Evolutionary conservation across 208 protist species (phyloP).

Genomic region (Acanthamoeba culbertsoni): DNA sequence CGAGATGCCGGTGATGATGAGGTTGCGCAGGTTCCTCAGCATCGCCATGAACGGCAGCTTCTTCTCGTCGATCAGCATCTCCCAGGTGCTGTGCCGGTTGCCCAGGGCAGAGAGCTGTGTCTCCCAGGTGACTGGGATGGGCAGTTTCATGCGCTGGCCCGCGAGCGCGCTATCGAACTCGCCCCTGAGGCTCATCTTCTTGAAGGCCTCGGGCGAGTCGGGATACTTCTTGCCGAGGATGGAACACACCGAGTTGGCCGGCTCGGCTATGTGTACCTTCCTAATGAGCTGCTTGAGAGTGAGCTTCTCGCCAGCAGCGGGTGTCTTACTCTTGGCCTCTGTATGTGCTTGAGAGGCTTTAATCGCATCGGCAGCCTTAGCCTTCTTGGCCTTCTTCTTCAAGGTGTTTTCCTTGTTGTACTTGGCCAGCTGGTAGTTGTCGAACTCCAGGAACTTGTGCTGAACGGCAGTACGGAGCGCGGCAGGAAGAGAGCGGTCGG

Average conservation of each 20-base stretch:
- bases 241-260: slow-evolving; percentile 87
- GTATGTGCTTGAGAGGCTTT: not conserved
- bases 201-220: slow-evolving; percentile 83
- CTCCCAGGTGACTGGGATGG: slow-evolving; percentile 92
- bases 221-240: slow-evolving; percentile 94
- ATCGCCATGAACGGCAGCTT: slow-evolving; percentile 94
- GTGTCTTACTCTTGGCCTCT: no score
- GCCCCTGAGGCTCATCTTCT: slow-evolving; percentile 67
- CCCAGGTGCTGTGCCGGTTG: slow-evolving; percentile 90
- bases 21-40: slow-evolving; percentile 94
- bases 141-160: slow-evolving; percentile 92
- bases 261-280: slow-evolving; percentile 84
- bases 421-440: slow-evolving; percentile 91
- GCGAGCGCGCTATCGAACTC: slow-evolving; percentile 84
- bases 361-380: slow-evolving; percentile 40
- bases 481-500: slow-evolving; percentile 81
- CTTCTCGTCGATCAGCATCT: slow-evolving; percentile 87
- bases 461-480: slow-evolving; percentile 88
- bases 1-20: slow-evolving; percentile 86
- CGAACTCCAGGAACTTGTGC: slow-evolving; percentile 89
- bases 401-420: slow-evolving; percentile 90
- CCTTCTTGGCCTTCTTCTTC: slow-evolving; percentile 79
- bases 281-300: slow-evolving; percentile 83
- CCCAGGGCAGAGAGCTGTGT: slow-evolving; percentile 86
- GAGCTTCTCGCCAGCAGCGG: slow-evolving; percentile 33